A percentile compares a stretch with the other conserved stretches of the same genome.
These are phyloP conservation scores for Penicillium bialowiezense DNA, from an alignment of 495 filamentous ascomycete species.

Conservation along the genomic window DNA sequence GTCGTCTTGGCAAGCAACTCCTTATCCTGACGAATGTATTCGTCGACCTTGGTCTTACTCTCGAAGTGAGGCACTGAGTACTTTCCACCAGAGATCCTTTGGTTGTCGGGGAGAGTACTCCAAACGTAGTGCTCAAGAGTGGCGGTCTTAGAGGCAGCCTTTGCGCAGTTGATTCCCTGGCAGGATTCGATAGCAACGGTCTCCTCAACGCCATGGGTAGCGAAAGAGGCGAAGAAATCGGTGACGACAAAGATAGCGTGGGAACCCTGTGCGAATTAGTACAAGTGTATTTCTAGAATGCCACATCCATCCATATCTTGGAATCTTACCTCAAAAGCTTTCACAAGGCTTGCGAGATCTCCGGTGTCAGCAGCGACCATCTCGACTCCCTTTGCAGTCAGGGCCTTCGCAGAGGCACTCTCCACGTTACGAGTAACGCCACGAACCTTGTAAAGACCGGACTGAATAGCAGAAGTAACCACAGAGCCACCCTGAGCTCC, in stretches of 20 bases:
- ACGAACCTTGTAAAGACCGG: conserved; percentile 36
- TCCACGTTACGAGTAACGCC: conserved; percentile 43
- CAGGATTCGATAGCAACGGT: conserved; percentile 7
- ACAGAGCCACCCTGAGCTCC: conserved; percentile 47
- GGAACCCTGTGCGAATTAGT: conserved; percentile 23
- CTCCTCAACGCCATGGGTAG: neutral
- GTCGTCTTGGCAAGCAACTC: conserved; percentile 27
- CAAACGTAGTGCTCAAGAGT: conserved; percentile 27
- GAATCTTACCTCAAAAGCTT: conserved; percentile 33
- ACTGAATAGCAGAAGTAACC: conserved; percentile 27
- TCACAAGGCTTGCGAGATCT: conserved; percentile 32
- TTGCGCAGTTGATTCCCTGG: conserved; percentile 25
- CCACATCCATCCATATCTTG: no score
- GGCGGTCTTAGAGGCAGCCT: conserved; percentile 22
- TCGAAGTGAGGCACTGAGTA: conserved; percentile 28
- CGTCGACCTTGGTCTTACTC: conserved; percentile 22
- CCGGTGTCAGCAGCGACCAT: conserved; percentile 45
- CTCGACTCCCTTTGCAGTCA: conserved; percentile 40
- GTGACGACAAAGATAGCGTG: conserved; percentile 50
- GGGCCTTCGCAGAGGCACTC: conserved; percentile 27
- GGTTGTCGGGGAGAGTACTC: conserved; percentile 23
- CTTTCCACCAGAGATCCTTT: conserved; percentile 11
- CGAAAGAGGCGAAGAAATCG: conserved; percentile 42
- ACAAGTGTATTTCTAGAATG: neutral
- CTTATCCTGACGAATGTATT: conserved; percentile 20